phyloP scores from a whole-genome alignment of 2,329 filamentous ascomycete species.

The Beauveria sp. region DNA sequence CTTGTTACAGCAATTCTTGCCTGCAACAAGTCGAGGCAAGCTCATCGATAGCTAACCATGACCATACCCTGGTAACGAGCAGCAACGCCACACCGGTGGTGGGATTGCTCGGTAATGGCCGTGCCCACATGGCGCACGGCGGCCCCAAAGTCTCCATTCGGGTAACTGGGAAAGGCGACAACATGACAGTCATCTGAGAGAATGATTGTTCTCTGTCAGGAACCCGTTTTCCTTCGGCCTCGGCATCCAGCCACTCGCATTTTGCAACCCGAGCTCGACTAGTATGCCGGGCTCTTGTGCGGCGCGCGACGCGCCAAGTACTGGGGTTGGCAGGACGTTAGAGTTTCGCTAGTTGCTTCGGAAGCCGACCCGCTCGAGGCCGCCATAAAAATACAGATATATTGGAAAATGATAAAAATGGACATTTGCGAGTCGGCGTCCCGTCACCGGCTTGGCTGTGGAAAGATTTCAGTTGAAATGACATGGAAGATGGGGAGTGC shows the following conservation, averaged over 20 bases:
- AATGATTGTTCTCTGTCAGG: background rate
- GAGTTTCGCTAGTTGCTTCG: background rate
- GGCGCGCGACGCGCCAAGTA: too few species aligned
- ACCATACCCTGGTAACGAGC: background rate
- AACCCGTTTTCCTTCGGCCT: too few species aligned
- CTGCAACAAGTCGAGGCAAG: too few species aligned
- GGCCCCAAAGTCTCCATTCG: background rate
- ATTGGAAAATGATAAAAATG: background rate
- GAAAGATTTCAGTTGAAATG: background rate
- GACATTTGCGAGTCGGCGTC: background rate
- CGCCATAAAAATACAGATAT: background rate
- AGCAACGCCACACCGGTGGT: background rate
- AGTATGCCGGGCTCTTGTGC: too few species aligned
- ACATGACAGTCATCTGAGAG: background rate
- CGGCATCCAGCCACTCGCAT: too few species aligned
- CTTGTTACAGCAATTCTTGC: background rate
- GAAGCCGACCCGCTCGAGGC: background rate
- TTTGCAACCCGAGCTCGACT: too few species aligned
- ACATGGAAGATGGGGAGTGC: background rate
- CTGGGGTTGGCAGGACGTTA: background rate
- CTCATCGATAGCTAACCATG: background rate
- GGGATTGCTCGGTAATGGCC: constrained; percentile 5
- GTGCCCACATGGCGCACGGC: background rate
- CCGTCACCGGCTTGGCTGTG: background rate
- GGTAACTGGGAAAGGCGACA: background rate